phyloP scores from a whole-genome alignment of 2,329 filamentous ascomycete species.

The Talaromyces rugulosus region DNA sequence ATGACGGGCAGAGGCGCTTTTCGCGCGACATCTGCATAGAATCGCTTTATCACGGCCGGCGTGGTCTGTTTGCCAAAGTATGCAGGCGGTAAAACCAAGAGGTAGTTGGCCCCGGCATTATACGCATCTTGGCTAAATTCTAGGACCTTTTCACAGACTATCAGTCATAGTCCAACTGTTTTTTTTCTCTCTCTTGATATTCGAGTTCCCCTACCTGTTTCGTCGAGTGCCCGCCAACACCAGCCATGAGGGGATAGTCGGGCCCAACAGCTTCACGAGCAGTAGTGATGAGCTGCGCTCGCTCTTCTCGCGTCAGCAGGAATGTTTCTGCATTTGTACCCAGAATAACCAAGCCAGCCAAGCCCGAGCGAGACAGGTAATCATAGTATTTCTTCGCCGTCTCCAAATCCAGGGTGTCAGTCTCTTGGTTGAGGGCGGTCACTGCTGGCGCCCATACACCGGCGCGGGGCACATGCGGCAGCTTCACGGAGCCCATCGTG shows the following conservation, averaged over 20 bases:
- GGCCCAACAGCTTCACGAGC: slow-evolving; percentile 53
- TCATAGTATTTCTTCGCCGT: slow-evolving; percentile 50
- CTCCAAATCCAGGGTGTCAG: slow-evolving; percentile 46
- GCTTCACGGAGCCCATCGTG: not conserved
- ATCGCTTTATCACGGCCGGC: slow-evolving; percentile 53
- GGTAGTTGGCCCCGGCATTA: slow-evolving; percentile 58
- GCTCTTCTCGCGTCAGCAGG: slow-evolving; percentile 57
- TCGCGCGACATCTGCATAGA: slow-evolving; percentile 56
- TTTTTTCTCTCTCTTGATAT: too few species aligned
- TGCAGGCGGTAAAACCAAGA: slow-evolving; percentile 57
- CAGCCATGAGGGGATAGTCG: slow-evolving; percentile 58
- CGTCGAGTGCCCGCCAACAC: slow-evolving; percentile 61
- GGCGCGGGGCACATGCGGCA: slow-evolving; percentile 22
- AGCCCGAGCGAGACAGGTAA: slow-evolving; percentile 48
- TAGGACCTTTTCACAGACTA: slow-evolving; percentile 25
- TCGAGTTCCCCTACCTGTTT: slow-evolving; percentile 45
- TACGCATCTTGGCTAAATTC: slow-evolving; percentile 57
- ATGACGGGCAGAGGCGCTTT: slow-evolving; percentile 54
- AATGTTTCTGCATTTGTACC: slow-evolving; percentile 56
- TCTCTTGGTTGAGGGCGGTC: slow-evolving; percentile 50
- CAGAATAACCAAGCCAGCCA: slow-evolving; percentile 51
- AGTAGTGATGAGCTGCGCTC: slow-evolving; percentile 51
- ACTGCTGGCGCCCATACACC: slow-evolving; percentile 53
- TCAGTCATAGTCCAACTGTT: not conserved
- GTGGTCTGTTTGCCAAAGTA: slow-evolving; percentile 64